These are phyloP conservation scores for Alternaria rosae DNA, from an alignment of 2,329 filamentous ascomycete species.

Conservation along the genomic window DNA sequence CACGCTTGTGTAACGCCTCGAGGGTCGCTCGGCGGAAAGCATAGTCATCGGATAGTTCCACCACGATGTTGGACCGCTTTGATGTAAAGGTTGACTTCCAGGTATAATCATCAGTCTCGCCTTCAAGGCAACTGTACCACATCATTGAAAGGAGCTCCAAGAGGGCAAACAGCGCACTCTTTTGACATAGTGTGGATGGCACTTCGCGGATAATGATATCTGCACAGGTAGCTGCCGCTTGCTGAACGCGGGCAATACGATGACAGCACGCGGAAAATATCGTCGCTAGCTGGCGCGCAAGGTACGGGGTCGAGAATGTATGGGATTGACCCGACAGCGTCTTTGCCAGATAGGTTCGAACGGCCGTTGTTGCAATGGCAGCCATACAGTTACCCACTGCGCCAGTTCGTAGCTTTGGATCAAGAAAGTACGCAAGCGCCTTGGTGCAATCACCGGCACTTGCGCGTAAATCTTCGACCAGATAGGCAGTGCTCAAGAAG, in stretches of 20 bases:
- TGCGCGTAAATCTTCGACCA: conserved; percentile 88
- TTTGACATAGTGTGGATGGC: conserved; percentile 89
- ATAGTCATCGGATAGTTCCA: conserved; percentile 95
- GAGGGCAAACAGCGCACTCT: conserved; percentile 88
- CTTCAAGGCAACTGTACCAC: conserved; percentile 94
- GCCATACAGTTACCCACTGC: conserved; percentile 69
- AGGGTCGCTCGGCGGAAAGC: conserved; percentile 80
- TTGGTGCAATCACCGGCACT: conserved; percentile 89
- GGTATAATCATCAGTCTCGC: conserved; percentile 91
- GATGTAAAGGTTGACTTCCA: conserved; percentile 85
- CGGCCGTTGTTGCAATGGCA: conserved; percentile 70
- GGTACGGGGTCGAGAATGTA: conserved; percentile 86
- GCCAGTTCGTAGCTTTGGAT: conserved; percentile 76
- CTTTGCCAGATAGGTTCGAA: conserved; percentile 80
- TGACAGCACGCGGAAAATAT: conserved; percentile 93
- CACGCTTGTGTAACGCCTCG: conserved; percentile 76
- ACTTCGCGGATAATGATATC: conserved; percentile 85
- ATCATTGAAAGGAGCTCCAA: conserved; percentile 91
- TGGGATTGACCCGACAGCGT: conserved; percentile 75
- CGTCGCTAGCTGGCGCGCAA: conserved; percentile 84
- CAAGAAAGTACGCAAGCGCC: conserved; percentile 90
- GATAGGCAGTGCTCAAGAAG: conserved; percentile 87
- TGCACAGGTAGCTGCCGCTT: conserved; percentile 82
- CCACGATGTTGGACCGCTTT: conserved; percentile 75
- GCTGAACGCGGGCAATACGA: conserved; percentile 88